These are phyloP conservation scores for Oryza brachyantha DNA, from an alignment of 176 grass and related monocot species.

Conservation along the genomic window DNA sequence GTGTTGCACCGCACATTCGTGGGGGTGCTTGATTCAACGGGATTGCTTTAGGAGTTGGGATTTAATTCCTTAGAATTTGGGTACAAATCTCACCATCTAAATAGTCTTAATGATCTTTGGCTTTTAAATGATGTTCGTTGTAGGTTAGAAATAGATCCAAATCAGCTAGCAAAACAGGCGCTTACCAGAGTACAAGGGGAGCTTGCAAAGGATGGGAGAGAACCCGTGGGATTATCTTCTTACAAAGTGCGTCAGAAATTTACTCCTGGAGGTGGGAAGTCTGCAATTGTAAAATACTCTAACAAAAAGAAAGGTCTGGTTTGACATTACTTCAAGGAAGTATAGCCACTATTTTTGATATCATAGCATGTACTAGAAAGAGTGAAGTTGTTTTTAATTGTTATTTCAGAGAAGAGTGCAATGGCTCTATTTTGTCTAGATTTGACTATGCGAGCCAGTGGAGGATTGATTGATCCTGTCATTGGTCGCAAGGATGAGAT, in stretches of 20 bases:
- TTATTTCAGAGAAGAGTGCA: conserved; percentile 70
- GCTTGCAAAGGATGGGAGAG: conserved; percentile 73
- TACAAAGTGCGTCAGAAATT: conserved; percentile 54
- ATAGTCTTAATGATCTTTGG: neutral
- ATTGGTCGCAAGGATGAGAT: conserved; percentile 82
- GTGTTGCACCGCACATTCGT: neutral
- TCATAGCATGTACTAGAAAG: neutral
- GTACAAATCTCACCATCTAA: neutral
- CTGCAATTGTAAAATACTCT: conserved; percentile 62
- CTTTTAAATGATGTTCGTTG: conserved; percentile 27
- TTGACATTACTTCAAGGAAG: neutral
- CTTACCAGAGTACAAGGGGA: conserved; percentile 60
- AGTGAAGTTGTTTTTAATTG: conserved; percentile 8
- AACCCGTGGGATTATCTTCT: conserved; percentile 58
- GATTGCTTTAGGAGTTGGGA: neutral
- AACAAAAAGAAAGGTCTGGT: conserved; percentile 78
- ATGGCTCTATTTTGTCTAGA: conserved; percentile 93
- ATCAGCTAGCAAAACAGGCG: conserved; percentile 65
- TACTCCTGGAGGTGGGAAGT: conserved; percentile 45
- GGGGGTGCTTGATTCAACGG: too few species aligned
- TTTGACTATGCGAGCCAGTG: conserved; percentile 71
- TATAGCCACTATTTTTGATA: conserved; percentile 24
- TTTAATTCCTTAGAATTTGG: neutral
- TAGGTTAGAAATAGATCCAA: conserved; percentile 80
- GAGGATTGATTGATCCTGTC: conserved; percentile 92